Evolutionary conservation across 805 yeast genomes (phyloP).

Genomic region (Candida pseudoglaebosa): DNA sequence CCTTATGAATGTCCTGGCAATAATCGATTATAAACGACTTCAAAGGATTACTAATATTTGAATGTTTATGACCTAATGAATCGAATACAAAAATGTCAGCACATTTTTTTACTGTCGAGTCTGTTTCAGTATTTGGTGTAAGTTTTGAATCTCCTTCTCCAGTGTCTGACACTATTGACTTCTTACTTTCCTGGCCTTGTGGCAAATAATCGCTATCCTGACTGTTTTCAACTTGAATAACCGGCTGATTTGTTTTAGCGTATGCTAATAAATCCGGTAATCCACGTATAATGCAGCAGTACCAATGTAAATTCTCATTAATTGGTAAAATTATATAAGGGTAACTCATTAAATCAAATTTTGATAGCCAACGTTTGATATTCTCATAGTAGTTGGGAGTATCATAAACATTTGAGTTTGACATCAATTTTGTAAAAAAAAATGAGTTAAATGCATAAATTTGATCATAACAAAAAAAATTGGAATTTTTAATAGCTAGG

Average conservation of each 20-base stretch:
- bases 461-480: slow-evolving; percentile 27
- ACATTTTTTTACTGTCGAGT: background rate
- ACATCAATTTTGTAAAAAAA: slow-evolving; percentile 64
- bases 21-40: slow-evolving; percentile 60
- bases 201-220: slow-evolving; percentile 2
- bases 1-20: slow-evolving; percentile 58
- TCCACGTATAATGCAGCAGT: slow-evolving; percentile 66
- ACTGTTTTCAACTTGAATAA: background rate
- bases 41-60: slow-evolving; percentile 48
- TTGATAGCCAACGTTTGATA: slow-evolving; percentile 75
- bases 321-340: slow-evolving; percentile 74
- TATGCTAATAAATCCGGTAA: slow-evolving; percentile 31
- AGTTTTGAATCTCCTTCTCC: slow-evolving; percentile 5
- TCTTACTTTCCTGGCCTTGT: background rate
- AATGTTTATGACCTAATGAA: slow-evolving; percentile 63
- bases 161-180: too few species aligned
- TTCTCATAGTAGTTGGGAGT: slow-evolving; percentile 48
- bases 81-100: slow-evolving; percentile 63
- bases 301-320: slow-evolving; percentile 84
- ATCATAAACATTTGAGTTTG: slow-evolving; percentile 18
- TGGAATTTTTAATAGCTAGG: slow-evolving; percentile 19
- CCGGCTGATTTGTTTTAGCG: slow-evolving; percentile 5
- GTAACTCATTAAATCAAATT: slow-evolving; percentile 54
- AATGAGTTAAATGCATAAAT: slow-evolving; percentile 74
- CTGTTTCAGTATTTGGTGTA: background rate